Conservation (phyloP, 83 land plant species). For the Thuja plicata region DNA sequence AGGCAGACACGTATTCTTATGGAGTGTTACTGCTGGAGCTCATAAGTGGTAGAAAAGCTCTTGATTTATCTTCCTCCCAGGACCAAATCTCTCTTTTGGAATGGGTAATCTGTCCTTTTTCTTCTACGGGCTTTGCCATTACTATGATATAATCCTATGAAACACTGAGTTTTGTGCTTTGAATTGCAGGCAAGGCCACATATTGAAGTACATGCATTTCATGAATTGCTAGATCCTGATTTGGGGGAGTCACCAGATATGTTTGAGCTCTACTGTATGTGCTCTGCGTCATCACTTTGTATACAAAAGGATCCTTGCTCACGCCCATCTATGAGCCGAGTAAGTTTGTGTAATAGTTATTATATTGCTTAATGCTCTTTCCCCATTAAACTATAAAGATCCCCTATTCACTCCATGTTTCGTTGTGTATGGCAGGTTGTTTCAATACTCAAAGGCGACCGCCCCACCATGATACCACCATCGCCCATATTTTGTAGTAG, state of each 20-base stretch:
- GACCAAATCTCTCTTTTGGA: slow-evolving; percentile 28
- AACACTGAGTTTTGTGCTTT: background rate
- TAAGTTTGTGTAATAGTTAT: background rate
- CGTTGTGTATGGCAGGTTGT: background rate
- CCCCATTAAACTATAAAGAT: background rate
- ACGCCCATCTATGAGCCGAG: slow-evolving; percentile 54
- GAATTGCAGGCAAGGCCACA: slow-evolving; percentile 1
- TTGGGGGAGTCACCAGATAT: slow-evolving; percentile 21
- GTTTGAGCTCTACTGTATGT: slow-evolving; percentile 47
- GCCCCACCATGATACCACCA: background rate
- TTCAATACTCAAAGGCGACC: background rate
- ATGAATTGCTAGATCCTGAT: slow-evolving; percentile 32
- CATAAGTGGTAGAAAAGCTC: slow-evolving; percentile 46
- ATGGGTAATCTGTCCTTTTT: slow-evolving; percentile 42
- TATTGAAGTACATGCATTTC: background rate
- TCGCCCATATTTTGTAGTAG: background rate
- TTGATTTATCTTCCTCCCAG: slow-evolving; percentile 25
- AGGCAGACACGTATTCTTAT: slow-evolving; percentile 65
- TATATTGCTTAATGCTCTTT: background rate
- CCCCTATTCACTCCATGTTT: background rate
- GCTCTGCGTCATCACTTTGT: slow-evolving; percentile 68
- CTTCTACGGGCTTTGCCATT: slow-evolving; percentile 14
- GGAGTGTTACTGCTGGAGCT: slow-evolving; percentile 65
- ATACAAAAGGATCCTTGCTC: slow-evolving; percentile 56
- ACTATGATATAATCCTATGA: background rate